Conservation (phyloP, 2,329 filamentous ascomycete genomes). For the Rhynchosporium graminicola region DNA sequence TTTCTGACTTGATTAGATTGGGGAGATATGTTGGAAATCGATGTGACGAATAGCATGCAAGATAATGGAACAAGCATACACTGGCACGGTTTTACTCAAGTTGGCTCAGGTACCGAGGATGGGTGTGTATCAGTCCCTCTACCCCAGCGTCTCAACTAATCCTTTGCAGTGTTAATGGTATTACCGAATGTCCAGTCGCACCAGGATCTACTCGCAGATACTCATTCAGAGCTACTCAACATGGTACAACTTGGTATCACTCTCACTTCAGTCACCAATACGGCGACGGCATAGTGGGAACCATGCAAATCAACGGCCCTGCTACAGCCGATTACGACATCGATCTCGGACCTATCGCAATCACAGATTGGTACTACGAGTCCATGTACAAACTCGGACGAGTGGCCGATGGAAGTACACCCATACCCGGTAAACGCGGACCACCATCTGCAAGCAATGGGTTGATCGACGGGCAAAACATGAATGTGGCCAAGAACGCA, state of each 20-base stretch:
- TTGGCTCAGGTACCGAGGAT: constrained; percentile 47
- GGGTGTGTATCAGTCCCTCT: constrained; percentile 39
- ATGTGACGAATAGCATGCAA: constrained; percentile 62
- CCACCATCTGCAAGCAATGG: constrained; percentile 33
- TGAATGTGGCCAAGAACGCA: constrained; percentile 16
- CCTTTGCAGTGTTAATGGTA: constrained; percentile 46
- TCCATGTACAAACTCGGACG: constrained; percentile 36
- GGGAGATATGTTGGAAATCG: constrained; percentile 54
- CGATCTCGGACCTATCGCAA: constrained; percentile 54
- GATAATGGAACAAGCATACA: constrained; percentile 52
- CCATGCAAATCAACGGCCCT: constrained; percentile 61
- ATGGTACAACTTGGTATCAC: constrained; percentile 61
- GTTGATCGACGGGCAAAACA: constrained; percentile 30
- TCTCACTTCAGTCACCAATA: constrained; percentile 51
- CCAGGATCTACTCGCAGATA: constrained; percentile 42
- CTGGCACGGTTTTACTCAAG: constrained; percentile 51
- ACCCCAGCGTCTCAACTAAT: constrained; percentile 44
- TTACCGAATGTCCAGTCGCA: constrained; percentile 66
- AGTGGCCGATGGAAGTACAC: not conserved
- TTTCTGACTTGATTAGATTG: constrained; percentile 25
- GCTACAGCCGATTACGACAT: constrained; percentile 58
- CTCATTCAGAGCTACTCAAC: constrained; percentile 32
- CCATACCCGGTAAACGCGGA: constrained; percentile 24
- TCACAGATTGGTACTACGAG: constrained; percentile 23
- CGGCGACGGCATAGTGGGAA: constrained; percentile 57